Evolutionary conservation across 139 green algal genomes (phyloP).

Genomic region (Chlamydomonas urium): DNA sequence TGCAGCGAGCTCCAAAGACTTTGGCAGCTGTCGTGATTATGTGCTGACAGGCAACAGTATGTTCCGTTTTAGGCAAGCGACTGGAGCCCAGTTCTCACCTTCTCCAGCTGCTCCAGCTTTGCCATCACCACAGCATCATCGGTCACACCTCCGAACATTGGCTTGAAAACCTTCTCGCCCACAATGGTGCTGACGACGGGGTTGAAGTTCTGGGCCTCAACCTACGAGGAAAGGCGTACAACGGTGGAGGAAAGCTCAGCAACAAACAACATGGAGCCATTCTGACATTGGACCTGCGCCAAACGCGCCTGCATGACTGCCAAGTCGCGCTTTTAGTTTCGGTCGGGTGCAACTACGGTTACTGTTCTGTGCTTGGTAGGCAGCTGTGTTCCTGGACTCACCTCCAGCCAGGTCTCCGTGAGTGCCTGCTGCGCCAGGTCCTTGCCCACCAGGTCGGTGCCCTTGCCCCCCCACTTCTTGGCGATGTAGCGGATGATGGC

Average conservation of each 20-base stretch:
- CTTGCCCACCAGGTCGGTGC: not conserved
- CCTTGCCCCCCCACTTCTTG: not conserved
- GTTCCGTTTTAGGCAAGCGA: not conserved
- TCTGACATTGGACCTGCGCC: no score
- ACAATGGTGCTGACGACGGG: not conserved
- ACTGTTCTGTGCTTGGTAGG: no score
- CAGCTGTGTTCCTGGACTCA: no score
- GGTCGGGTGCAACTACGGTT: no score
- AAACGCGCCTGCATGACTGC: no score
- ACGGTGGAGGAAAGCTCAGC: no score
- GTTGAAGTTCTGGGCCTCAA: slow-evolving; percentile 2
- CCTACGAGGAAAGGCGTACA: no score
- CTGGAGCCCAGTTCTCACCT: not conserved
- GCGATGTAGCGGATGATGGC: slow-evolving; percentile 6
- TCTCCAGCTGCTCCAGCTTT: slow-evolving; percentile 2
- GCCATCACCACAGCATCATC: not conserved
- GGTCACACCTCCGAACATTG: not conserved
- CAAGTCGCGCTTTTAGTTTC: no score
- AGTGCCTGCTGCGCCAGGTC: not conserved
- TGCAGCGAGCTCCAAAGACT: no score
- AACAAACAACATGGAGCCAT: no score
- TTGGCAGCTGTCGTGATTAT: no score
- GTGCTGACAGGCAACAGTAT: no score
- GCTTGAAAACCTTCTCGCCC: slow-evolving; percentile 2
- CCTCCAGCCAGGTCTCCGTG: not conserved